Evolutionary conservation across 2,329 filamentous ascomycete species (phyloP).

Genomic region (Pestalotiopsis sp.): DNA sequence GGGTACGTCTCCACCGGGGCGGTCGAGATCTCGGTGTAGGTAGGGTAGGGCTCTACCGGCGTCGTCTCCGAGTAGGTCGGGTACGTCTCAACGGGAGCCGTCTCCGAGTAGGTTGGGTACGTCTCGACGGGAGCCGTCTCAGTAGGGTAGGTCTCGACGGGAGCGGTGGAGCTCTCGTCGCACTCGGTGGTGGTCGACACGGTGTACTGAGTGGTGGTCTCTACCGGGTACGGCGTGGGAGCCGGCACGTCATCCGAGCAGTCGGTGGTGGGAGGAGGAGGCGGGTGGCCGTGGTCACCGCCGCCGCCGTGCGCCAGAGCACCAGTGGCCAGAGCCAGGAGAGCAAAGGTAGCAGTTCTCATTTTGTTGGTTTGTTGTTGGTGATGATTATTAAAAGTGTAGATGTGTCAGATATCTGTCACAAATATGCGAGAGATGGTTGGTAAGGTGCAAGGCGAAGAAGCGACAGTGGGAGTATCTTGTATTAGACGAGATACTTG

Average conservation of each 20-base stretch:
- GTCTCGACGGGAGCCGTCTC: conserved; percentile 3
- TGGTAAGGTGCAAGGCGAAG: background rate
- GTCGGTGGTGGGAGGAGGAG: background rate
- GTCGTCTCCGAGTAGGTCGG: background rate
- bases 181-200: background rate
- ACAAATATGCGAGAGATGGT: background rate
- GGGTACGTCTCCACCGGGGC: background rate
- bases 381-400: background rate
- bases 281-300: background rate
- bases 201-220: conserved; percentile 5
- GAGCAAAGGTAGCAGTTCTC: conserved; percentile 7
- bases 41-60: background rate
- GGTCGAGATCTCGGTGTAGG: background rate
- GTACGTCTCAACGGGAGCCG: background rate
- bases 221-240: background rate
- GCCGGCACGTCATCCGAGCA: background rate
- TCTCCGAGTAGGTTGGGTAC: background rate
- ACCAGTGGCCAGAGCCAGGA: conserved; percentile 14
- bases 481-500: conserved; percentile 13
- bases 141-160: conserved; percentile 6
- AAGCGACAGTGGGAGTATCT: conserved; percentile 8
- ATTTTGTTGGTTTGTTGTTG: conserved; percentile 1
- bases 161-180: conserved; percentile 1
- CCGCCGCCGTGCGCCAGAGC: background rate
- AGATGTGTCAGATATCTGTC: background rate